Evolutionary conservation across 257 asterid species (phyloP), one percentile per base, ranked within the genome.

Genomic region (Lycium ferocissimum): DNA sequence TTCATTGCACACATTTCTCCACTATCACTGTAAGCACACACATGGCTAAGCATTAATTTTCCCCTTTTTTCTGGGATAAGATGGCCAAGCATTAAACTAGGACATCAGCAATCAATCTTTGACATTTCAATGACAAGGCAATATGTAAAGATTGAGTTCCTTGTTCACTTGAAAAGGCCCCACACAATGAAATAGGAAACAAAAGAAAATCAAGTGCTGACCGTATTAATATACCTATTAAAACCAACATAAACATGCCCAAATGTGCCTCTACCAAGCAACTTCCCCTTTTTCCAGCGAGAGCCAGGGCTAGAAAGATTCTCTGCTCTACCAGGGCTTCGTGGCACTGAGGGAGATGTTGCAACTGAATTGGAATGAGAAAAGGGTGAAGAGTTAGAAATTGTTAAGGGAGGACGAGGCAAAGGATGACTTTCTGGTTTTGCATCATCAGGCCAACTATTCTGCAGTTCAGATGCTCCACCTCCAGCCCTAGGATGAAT

Each of bases 1-100:
- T 95, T 95, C 99, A 95, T 95, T 35, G 99, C 99, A 90, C 99
- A 95, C 98, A 94, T 95, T 90, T 95, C 97, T 14, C 99, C 99
- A 51, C 97, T 95, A 83, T 94, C 99, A 89, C 99, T 95, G 85
- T 26, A 53, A 53, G 40, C 65, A 76, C 9, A 51, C 63, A 75
- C 81, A 75, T 53, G 26, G 82, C 65, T 78, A 78, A 53, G 45
- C 47, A 78, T 53, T 78, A 78, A 3, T 49, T 26, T 26, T 7
- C 7, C 7, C 1, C 40, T 20, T 15, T 78, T 53, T 51, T 6
- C 7, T n/a, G 82, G 65, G 62, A 53, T 53, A 26, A 76, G 82
- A 53, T 78, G 82, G 82, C 33, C 47, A 78, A 53, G 65, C 82
- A 76, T 53, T 78, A 78, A 49, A 78, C 47, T n/a, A 53, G 37